Conservation (phyloP, 345 rosid species). For the Gossypium herbaceum region DNA sequence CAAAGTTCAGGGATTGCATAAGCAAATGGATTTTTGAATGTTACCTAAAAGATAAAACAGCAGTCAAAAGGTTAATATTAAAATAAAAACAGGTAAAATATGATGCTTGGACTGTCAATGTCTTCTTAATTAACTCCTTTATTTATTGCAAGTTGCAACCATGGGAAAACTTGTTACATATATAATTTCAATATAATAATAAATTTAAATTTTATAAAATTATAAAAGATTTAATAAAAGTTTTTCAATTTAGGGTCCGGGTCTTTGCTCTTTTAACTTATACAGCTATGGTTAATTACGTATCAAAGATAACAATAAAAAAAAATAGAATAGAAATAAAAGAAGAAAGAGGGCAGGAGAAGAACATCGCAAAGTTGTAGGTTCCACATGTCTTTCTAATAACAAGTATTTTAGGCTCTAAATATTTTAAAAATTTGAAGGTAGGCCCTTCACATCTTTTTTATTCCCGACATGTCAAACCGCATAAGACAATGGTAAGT, state of each 20-base stretch:
- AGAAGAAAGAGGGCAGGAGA: conserved; percentile 10
- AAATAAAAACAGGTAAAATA: background rate
- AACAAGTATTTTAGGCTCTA: background rate
- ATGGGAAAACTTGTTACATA: background rate
- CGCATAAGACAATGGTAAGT: conserved; percentile 24
- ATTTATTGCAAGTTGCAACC: background rate
- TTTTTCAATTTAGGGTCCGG: too few relatives aligned
- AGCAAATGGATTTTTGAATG: background rate
- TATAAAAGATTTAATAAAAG: too few relatives aligned
- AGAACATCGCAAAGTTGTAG: conserved; percentile 18
- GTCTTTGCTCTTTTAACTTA: too few relatives aligned
- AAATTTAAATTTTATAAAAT: too few relatives aligned
- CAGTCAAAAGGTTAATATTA: background rate
- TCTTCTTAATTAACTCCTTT: background rate
- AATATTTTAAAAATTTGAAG: background rate
- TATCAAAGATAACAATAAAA: too few relatives aligned
- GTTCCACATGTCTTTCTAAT: conserved; percentile 5
- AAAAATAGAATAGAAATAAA: too few relatives aligned
- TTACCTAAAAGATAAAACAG: background rate
- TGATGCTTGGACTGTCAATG: background rate
- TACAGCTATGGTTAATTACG: too few relatives aligned
- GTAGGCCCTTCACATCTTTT: conserved; percentile 41
- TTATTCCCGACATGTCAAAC: conserved; percentile 46
- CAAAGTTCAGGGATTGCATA: background rate
- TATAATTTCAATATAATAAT: too few relatives aligned